Evolutionary conservation across 2,329 filamentous ascomycete genomes (phyloP).

Genomic region (Colletotrichum sp.): DNA sequence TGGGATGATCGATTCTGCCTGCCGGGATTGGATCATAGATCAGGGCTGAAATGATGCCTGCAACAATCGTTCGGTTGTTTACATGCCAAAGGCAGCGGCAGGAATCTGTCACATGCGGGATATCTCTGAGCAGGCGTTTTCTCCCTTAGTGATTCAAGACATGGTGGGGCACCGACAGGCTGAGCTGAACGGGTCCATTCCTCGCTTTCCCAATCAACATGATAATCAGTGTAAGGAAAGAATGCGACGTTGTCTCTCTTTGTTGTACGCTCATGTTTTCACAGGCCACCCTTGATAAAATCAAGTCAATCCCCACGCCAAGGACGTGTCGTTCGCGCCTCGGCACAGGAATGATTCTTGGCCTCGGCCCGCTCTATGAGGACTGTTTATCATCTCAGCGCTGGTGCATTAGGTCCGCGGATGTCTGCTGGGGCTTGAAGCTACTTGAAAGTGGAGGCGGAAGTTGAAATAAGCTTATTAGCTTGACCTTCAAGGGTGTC

Average conservation of each 20-base stretch:
- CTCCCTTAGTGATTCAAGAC: neutral
- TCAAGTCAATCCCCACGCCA: neutral
- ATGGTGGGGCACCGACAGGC: neutral
- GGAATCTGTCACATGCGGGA: neutral
- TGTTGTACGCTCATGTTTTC: neutral
- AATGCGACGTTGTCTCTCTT: rapidly evolving
- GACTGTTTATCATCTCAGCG: neutral
- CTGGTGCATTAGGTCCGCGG: neutral
- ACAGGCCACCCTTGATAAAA: neutral
- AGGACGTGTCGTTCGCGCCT: neutral
- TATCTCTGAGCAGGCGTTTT: neutral
- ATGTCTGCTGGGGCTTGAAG: neutral
- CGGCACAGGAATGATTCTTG: neutral
- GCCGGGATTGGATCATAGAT: neutral
- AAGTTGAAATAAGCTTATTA: neutral
- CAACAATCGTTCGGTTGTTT: neutral
- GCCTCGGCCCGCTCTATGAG: neutral
- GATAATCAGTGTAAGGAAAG: neutral
- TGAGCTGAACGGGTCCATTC: neutral
- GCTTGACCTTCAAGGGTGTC: no score
- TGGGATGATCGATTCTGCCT: neutral
- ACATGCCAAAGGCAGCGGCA: neutral
- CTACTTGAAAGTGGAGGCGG: neutral
- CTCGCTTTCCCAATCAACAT: neutral
- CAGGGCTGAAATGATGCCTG: neutral